These are phyloP conservation scores for Scheffersomyces spartinae DNA, from an alignment of 805 yeast species.

Conservation along the genomic window DNA sequence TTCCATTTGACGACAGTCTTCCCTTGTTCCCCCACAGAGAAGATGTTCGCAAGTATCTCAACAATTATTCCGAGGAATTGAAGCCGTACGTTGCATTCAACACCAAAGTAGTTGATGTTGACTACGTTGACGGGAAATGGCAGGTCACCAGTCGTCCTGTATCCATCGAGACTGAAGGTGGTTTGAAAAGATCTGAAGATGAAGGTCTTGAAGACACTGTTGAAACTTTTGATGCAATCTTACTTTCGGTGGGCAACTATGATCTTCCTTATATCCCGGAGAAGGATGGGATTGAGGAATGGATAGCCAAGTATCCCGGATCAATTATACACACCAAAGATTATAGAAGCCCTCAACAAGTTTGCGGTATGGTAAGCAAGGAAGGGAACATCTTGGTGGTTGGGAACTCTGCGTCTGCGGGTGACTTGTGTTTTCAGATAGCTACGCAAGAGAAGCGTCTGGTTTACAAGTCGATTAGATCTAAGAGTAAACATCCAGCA, in stretches of 20 bases:
- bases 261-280: slow-evolving; percentile 24
- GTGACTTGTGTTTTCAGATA: slow-evolving; percentile 57
- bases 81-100: slow-evolving; percentile 30
- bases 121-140: slow-evolving; percentile 27
- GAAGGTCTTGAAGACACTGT: slow-evolving; percentile 5
- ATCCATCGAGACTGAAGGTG: slow-evolving; percentile 18
- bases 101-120: slow-evolving; percentile 35
- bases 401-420: slow-evolving; percentile 74
- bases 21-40: slow-evolving; percentile 48
- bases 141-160: slow-evolving; percentile 24
- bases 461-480: slow-evolving; percentile 39
- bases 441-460: slow-evolving; percentile 28
- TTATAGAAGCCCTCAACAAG: slow-evolving; percentile 14
- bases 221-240: slow-evolving; percentile 23
- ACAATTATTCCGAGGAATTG: slow-evolving; percentile 38
- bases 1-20: slow-evolving; percentile 34
- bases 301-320: slow-evolving; percentile 14
- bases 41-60: slow-evolving; percentile 53
- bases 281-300: slow-evolving; percentile 17
- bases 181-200: slow-evolving; percentile 4
- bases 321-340: slow-evolving; percentile 23
- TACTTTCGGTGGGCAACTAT: slow-evolving; percentile 28
- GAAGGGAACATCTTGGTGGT: slow-evolving; percentile 48
- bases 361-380: no score
- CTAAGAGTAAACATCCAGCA: slow-evolving; percentile 31